Base-by-base conservation (phyloP, 2,329 filamentous ascomycete species). In the Bipolaris bicolor region DNA sequence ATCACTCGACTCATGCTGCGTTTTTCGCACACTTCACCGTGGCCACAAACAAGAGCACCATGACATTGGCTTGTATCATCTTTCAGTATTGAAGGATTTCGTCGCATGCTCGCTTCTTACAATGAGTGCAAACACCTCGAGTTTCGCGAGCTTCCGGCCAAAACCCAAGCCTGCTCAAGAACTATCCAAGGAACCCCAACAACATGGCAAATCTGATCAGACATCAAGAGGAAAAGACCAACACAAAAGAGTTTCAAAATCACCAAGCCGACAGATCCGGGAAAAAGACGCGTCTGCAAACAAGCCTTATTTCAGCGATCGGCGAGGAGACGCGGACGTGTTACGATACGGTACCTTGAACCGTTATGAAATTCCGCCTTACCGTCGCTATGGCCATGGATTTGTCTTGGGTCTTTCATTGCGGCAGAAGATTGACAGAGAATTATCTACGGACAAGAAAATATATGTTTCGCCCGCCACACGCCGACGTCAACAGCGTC, bases 301-400 rank as follows among this genome's bases (percentile, higher is more conserved):
- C 5, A 67, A 63, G 24, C 7, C 47, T 7, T 73, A 67, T 46
- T 68, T 69, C 47, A 70, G 67, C 49, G 94, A 98, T 75, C 86
- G 81, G 40, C 87, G 86, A 68, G 93, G 94, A 0, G 94, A 98
- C 68, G 80, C 83, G 4, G 83, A 92, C 46, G 92, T 95, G 63
- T 75, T 89, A 43, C 83, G 84, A 24, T 97, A 93, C 72, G 91
- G 90, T 1, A 84, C 85, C 26, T 82, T 90, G 37, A 87, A 97
- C 71, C 86, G 85, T 34, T 90, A 90, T 62, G 84, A 83, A 52
- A 78, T 96, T 10, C 92, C 92, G 0, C 68, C 77, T 2, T 97
- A 96, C 71, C 83, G 83, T 59, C 87, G 91, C 5, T 79, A 80
- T 59, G 90, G 92, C 13, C 80, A 81, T 53, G 92, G 92, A 2